Base-by-base conservation (phyloP, 2,329 filamentous ascomycete species). In the Ceratocystis diversiconidia region DNA sequence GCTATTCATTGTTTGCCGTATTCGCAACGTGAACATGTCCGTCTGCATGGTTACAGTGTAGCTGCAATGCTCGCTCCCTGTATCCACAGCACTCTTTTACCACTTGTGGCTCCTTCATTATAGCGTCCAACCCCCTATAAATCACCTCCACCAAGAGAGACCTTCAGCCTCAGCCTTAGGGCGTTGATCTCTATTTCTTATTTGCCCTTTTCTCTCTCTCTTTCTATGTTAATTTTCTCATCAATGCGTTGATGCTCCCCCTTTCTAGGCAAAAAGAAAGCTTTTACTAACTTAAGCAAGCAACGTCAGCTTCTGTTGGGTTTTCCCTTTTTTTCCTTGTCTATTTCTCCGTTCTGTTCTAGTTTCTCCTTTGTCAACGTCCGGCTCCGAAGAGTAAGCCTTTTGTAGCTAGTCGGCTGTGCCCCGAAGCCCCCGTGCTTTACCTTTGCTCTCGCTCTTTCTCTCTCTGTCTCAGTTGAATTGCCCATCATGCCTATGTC, bases 401-500 rank as follows among this genome's bases (percentile, higher is more conserved):
- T 41, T 41, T 41, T 12, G 36, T 41, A 50, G 46, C 46, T 50
- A 50, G 22, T n/a, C 46, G 17, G 46, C 46, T 50, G 10, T 63
- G 32, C 43, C 7, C 60, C 60, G 32, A 28, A 36, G 32, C 32
- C 30, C n/a, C 60, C 32, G 46, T 22, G 46, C 36, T 41, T 41
- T 41, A 41, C 10, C 36, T 41, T 1, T 41, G 36, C 36, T 41
- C 36, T 41, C 36, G 8, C 10, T 12, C 36, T 3, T 41, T 12
- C 36, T 41, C 8, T 36, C 36, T 41, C 36, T 4, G 36, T 41
- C 36, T 41, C 46, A 50, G 6, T 19, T 19, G 8, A 63, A 17
- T 25, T 36, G 36, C 67, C 64, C 70, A 72, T 68, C 69, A 86
- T 86, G 83, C 83, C 84, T 70, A 82, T 94, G 72, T 86, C 92